Evolutionary conservation across 1,284 basidiomycete species (phyloP), one percentile per base, ranked within the genome.

Genomic region (Waitea zeae): DNA sequence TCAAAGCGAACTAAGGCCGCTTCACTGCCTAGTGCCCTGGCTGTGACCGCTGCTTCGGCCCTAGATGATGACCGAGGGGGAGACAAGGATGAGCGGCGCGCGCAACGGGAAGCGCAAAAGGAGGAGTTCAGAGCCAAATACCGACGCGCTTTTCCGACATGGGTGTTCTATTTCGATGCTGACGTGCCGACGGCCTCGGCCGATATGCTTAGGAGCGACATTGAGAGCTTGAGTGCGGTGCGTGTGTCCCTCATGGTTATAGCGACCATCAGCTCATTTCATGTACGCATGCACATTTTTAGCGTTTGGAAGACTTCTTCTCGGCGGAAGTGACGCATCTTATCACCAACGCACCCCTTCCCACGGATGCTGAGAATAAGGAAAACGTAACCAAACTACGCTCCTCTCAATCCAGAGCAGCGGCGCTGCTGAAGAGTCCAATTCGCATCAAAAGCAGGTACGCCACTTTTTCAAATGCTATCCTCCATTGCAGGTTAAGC

Each of bases 231-330:
- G 43, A 82, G 81, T 45, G 82, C 73, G 38, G 90, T 96, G 54
- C 51, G 87, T 70, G 20, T 28, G 36, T n/a, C n/a, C n/a, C n/a
- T n/a, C n/a, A n/a, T 26, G 22, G 22, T n/a, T 26, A 26, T n/a
- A 26, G 7, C 7, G 7, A 7, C 7, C 22, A 14, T 36, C 17
- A 33, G 18, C 17, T 31, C 37, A 14, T 36, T 11, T 38, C 34
- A 38, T 32, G 22, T 31, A 30, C 29, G 27, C 24, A 31, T 4
- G 31, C 36, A 40, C 18, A 34, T 26, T 40, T 36, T 33, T 31
- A 89, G 84, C 62, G 61, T 31, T 65, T 88, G 41, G 83, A 89
- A 40, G 72, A 79, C 44, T 92, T 92, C 64, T 90, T 92, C 55
- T 84, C 80, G 14, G 76, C 67, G 37, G 67, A 75, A 31, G 72